These are phyloP conservation scores for Diophrys appendiculata DNA, from an alignment of 73 alveolate genomes.

Conservation along the genomic window DNA sequence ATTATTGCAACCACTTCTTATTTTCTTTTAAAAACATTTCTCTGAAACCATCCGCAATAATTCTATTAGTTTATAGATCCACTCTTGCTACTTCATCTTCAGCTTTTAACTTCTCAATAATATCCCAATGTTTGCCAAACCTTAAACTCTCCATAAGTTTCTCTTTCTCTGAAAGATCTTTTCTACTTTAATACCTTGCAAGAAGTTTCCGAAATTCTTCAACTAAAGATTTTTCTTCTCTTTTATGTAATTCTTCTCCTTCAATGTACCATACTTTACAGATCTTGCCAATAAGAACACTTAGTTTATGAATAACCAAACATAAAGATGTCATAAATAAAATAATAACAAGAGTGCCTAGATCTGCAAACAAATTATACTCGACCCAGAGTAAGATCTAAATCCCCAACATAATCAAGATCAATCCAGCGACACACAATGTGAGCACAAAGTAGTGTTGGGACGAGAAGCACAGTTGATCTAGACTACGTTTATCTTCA, in stretches of 20 bases:
- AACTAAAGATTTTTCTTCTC: conserved; percentile 22
- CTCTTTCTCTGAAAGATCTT: conserved; percentile 8
- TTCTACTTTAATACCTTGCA: too few species aligned
- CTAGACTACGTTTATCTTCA: conserved; percentile 51
- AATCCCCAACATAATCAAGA: conserved; percentile 68
- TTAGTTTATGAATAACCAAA: conserved; percentile 35
- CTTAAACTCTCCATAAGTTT: conserved; percentile 35
- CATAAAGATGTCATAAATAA: conserved; percentile 51
- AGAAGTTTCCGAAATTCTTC: conserved; percentile 32
- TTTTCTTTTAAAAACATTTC: conserved; percentile 75
- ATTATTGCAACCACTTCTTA: conserved; percentile 78
- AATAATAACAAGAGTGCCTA: conserved; percentile 69
- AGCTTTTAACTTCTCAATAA: conserved; percentile 51
- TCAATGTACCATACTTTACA: conserved; percentile 74
- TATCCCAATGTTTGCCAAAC: conserved; percentile 45
- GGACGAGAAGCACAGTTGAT: conserved; percentile 83
- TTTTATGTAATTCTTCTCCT: conserved; percentile 40
- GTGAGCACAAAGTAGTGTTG: conserved; percentile 80
- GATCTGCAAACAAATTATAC: conserved; percentile 80
- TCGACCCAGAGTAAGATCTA: conserved; percentile 64
- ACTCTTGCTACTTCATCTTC: conserved; percentile 68
- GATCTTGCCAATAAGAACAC: conserved; percentile 51
- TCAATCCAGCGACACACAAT: conserved; percentile 72
- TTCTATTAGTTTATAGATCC: conserved; percentile 72
- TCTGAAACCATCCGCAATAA: conserved; percentile 66